phyloP scores from a whole-genome alignment of 345 rosid species.

The Limnanthes douglasii region DNA sequence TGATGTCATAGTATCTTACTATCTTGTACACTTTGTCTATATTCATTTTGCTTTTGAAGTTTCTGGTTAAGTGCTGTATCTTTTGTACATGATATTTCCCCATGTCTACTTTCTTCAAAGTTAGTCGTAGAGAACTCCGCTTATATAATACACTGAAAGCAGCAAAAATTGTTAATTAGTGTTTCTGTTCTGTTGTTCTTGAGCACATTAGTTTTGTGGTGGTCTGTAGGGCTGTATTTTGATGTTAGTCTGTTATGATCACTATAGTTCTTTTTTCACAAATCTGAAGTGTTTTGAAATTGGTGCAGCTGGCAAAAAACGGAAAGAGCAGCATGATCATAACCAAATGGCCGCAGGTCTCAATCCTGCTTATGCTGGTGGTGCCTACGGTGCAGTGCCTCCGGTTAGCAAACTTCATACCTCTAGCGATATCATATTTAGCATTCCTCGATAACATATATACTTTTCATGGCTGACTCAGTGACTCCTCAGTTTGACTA shows the following conservation, averaged over 20 bases:
- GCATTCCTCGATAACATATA: background rate
- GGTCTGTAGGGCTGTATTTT: background rate
- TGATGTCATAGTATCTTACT: too few species aligned
- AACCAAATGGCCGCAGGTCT: slow-evolving; percentile 34
- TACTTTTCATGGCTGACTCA: background rate
- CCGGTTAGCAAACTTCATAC: slow-evolving; percentile 36
- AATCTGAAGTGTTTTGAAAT: slow-evolving; percentile 4
- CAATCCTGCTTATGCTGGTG: slow-evolving; percentile 47
- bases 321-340: slow-evolving; percentile 78
- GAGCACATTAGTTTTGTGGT: background rate
- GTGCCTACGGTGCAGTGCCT: slow-evolving; percentile 71
- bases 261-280: background rate
- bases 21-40: too few species aligned
- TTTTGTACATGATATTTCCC: too few species aligned
- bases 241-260: background rate
- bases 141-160: too few species aligned
- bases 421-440: background rate
- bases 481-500: background rate
- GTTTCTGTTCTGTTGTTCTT: background rate
- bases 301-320: slow-evolving; percentile 51
- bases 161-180: background rate
- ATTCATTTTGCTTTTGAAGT: too few species aligned
- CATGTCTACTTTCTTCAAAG: too few species aligned
- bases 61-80: too few species aligned
- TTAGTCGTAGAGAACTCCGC: too few species aligned